Evolutionary conservation across 805 yeast genomes (phyloP).

Genomic region (Zygosaccharomyces gambellarensis): DNA sequence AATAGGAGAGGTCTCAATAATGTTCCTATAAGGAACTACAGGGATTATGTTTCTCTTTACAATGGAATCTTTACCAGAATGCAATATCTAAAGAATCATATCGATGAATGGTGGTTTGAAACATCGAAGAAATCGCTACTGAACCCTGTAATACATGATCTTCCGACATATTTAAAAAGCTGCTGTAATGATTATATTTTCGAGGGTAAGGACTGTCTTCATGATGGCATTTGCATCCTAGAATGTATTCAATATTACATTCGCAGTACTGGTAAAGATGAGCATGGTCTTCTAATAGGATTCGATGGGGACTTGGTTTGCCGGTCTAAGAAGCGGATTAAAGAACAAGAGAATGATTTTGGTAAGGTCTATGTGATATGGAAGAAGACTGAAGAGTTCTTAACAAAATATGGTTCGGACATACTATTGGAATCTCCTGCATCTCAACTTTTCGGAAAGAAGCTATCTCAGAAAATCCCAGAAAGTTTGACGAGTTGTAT

Average conservation of each 20-base stretch:
- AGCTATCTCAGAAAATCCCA: background rate
- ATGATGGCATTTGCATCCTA: background rate
- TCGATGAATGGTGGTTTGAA: background rate
- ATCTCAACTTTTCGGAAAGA: background rate
- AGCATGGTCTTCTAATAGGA: background rate
- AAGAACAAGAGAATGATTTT: background rate
- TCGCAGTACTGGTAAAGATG: background rate
- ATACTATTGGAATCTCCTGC: background rate
- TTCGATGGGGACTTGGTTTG: background rate
- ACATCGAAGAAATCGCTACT: background rate
- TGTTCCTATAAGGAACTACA: background rate
- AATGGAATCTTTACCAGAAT: conserved; percentile 4
- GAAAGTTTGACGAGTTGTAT: background rate
- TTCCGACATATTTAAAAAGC: background rate
- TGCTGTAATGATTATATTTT: conserved; percentile 6
- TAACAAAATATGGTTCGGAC: background rate
- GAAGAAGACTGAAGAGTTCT: conserved; percentile 4
- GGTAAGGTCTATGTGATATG: conserved; percentile 4
- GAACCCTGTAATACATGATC: background rate
- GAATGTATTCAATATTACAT: background rate
- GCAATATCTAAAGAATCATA: conserved; percentile 2
- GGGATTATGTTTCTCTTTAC: background rate
- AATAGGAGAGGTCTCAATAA: background rate
- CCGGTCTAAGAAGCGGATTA: conserved; percentile 5
- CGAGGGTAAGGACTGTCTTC: conserved; percentile 1